These are phyloP conservation scores for Cercis canadensis DNA, from an alignment of 306 rosid genomes.

Conservation along the genomic window DNA sequence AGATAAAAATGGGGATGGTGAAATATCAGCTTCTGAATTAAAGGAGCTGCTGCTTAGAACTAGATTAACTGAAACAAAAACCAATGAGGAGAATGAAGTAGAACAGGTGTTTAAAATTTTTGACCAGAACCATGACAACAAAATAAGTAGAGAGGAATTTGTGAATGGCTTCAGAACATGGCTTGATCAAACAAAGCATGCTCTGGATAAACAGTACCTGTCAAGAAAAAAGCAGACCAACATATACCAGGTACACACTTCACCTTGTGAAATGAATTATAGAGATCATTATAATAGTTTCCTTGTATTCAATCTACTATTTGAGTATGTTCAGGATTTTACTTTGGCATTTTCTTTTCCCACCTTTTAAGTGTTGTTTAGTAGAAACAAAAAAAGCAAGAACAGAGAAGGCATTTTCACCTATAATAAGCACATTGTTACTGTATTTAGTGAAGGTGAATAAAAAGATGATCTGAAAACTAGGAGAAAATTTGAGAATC, in stretches of 20 bases:
- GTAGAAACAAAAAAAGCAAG: no score
- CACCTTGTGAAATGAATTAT: not conserved
- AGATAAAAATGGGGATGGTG: slow-evolving; percentile 48
- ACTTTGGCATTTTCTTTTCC: no score
- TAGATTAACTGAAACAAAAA: slow-evolving; percentile 34
- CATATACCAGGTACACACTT: slow-evolving; percentile 36
- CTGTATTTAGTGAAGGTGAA: no score
- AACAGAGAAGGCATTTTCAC: no score
- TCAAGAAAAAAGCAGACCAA: slow-evolving; percentile 42
- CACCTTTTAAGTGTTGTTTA: no score
- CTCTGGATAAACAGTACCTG: slow-evolving; percentile 38
- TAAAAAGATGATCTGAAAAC: no score
- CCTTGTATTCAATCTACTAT: no score
- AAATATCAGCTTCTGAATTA: slow-evolving; percentile 46
- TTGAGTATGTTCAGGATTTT: no score
- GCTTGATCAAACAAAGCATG: slow-evolving; percentile 47
- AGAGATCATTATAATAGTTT: not conserved
- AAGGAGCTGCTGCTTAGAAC: slow-evolving; percentile 41
- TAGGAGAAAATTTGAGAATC: not conserved
- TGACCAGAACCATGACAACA: slow-evolving; percentile 40
- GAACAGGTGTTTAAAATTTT: slow-evolving; percentile 38
- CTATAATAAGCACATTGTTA: no score
- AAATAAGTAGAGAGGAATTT: slow-evolving; percentile 49
- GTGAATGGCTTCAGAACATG: slow-evolving; percentile 50
- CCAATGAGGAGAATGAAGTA: slow-evolving; percentile 40